Evolutionary conservation across 2,329 filamentous ascomycete genomes (phyloP).

Genomic region (Monosporascus sp.): DNA sequence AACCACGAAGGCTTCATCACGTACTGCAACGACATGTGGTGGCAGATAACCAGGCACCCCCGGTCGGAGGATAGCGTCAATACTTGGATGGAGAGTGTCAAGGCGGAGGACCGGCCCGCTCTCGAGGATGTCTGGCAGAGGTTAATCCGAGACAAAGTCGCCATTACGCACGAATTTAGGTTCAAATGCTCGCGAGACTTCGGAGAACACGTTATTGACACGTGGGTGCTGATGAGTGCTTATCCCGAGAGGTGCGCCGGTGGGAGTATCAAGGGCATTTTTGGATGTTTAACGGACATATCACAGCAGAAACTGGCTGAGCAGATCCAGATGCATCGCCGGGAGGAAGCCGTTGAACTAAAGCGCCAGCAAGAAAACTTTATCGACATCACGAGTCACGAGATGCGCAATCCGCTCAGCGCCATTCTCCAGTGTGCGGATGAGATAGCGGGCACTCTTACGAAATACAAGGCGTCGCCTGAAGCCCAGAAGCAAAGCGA

Average conservation of each 20-base stretch:
- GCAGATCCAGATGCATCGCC: constrained; percentile 68
- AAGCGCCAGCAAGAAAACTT: constrained; percentile 70
- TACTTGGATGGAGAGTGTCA: constrained; percentile 68
- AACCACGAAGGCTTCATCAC: constrained; percentile 64
- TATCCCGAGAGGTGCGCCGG: constrained; percentile 64
- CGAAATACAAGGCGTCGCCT: constrained; percentile 32
- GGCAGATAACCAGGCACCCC: constrained; percentile 63
- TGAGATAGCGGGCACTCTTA: constrained; percentile 55
- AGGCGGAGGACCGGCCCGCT: constrained; percentile 56
- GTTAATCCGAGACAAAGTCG: constrained; percentile 54
- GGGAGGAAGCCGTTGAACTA: constrained; percentile 74
- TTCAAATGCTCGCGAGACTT: constrained; percentile 65
- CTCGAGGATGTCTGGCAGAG: constrained; percentile 58
- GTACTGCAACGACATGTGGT: constrained; percentile 79
- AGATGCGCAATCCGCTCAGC: constrained; percentile 71
- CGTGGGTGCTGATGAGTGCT: constrained; percentile 72
- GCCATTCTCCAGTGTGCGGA: constrained; percentile 73
- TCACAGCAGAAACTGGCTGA: constrained; percentile 82
- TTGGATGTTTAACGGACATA: constrained; percentile 80
- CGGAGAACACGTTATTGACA: constrained; percentile 57
- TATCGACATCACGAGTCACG: constrained; percentile 69
- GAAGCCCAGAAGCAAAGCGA: constrained; percentile 39
- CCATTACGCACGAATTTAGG: constrained; percentile 67
- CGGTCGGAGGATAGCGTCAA: constrained; percentile 52
- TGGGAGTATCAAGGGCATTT: constrained; percentile 66